phyloP scores from a whole-genome alignment of 805 yeast genomes.

The Pichia rugopelliculosa region DNA sequence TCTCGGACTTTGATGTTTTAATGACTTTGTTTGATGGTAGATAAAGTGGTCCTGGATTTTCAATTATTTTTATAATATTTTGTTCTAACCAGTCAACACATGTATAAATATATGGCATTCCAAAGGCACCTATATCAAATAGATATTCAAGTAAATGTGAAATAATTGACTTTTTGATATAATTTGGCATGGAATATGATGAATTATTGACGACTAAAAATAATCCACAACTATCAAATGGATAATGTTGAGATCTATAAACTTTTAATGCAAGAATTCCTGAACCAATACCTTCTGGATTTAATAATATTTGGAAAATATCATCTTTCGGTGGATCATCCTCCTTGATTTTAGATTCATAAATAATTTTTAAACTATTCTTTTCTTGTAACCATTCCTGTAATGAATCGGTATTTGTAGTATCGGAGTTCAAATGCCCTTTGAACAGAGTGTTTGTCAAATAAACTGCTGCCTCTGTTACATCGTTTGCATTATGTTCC shows the following conservation, averaged over 20 bases:
- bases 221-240: slow-evolving; percentile 63
- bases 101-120: slow-evolving; percentile 62
- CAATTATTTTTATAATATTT: slow-evolving; percentile 47
- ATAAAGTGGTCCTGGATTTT: slow-evolving; percentile 68
- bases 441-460: slow-evolving; percentile 35
- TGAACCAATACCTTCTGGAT: slow-evolving; percentile 25
- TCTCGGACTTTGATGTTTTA: not conserved
- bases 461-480: slow-evolving; percentile 42
- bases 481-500: slow-evolving; percentile 35
- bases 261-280: slow-evolving; percentile 30
- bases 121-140: slow-evolving; percentile 40
- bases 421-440: not conserved
- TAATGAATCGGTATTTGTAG: slow-evolving; percentile 11
- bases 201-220: slow-evolving; percentile 38
- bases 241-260: slow-evolving; percentile 50
- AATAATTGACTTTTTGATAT: slow-evolving; percentile 54
- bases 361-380: slow-evolving; percentile 58
- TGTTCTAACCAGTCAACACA: slow-evolving; percentile 76
- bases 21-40: slow-evolving; percentile 17
- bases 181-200: slow-evolving; percentile 55
- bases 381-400: slow-evolving; percentile 70
- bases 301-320: slow-evolving; percentile 30
- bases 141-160: slow-evolving; percentile 40
- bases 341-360: slow-evolving; percentile 22
- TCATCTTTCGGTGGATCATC: slow-evolving; percentile 33